Evolutionary conservation across 2,329 filamentous ascomycete species (phyloP), one percentile per base, ranked within the genome.

Genomic region (Ilyonectria destructans): DNA sequence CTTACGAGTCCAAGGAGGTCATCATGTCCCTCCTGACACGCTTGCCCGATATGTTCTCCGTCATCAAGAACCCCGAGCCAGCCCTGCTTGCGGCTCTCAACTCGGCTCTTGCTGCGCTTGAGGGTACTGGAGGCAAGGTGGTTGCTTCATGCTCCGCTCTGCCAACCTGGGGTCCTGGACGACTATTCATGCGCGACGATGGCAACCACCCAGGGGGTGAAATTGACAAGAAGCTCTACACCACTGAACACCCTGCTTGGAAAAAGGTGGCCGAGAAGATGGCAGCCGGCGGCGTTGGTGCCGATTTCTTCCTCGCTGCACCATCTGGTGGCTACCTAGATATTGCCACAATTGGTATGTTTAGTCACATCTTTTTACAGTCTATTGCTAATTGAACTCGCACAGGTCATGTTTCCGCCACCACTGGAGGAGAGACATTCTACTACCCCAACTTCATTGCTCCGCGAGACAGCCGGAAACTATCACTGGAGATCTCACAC

Each of bases 381-480:
- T n/a, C 9, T 21, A 7, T 10, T 19, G 40, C 61, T 70, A 57
- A 65, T 17, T 64, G 63, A 79, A 79, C 78, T 61, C 29, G 29
- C 26, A 21, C 61, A 91, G 93, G 95, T 48, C 93, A 97, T 80
- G 89, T 97, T 23, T 90, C 96, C 35, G 91, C 94, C 48, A 91
- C 93, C 33, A 97, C 94, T n/a, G 96, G 96, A 65, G 96, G 96
- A 70, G 96, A 99, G 80, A 93, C 92, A 0, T 99, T 95, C 82
- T 98, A 97, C 83, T 99, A 97, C 79, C 95, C 96, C 52, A 99
- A 98, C 80, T 99, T 97, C 84, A 91, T 97, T 67, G 90, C 92
- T 8, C 93, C 93, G 8, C 90, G 96, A 43, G 96, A 99, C 80
- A 90, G 92, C 49, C 87, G 93, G 63, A 97, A 96, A 83, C 84